Evolutionary conservation across 2,329 filamentous ascomycete genomes (phyloP).

Genomic region (Phialemonium atrogriseum): DNA sequence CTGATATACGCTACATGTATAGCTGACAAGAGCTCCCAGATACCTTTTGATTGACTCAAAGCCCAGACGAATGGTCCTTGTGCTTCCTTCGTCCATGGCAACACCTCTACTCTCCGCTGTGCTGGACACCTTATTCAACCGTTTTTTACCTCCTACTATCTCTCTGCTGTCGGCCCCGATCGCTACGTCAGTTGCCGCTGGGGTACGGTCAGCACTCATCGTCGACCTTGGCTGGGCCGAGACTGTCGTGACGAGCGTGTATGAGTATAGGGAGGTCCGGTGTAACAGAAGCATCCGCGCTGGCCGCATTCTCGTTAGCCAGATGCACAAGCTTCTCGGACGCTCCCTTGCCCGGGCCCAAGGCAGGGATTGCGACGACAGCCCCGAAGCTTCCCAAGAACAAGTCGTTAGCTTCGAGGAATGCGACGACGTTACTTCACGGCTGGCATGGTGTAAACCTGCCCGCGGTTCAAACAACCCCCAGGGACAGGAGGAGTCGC

Average conservation of each 20-base stretch:
- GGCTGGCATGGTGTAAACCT: conserved; percentile 69
- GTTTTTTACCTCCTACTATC: conserved; percentile 71
- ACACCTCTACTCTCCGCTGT: conserved; percentile 68
- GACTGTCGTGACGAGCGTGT: conserved; percentile 76
- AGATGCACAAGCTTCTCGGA: conserved; percentile 56
- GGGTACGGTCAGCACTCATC: conserved; percentile 76
- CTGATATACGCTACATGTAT: background rate
- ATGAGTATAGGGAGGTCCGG: conserved; percentile 79
- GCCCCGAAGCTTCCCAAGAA: conserved; percentile 12
- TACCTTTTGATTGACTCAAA: conserved; percentile 66
- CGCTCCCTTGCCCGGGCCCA: conserved; percentile 20
- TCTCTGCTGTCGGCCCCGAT: conserved; percentile 73
- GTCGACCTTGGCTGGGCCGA: conserved; percentile 92
- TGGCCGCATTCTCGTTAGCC: conserved; percentile 61
- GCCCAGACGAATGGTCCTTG: conserved; percentile 63
- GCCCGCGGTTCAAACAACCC: conserved; percentile 19
- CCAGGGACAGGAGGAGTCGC: conserved; percentile 22
- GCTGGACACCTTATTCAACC: conserved; percentile 70
- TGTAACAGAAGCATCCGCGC: conserved; percentile 64
- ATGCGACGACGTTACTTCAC: conserved; percentile 69
- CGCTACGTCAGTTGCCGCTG: conserved; percentile 68
- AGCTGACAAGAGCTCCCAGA: conserved; percentile 25
- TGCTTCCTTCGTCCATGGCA: conserved; percentile 70
- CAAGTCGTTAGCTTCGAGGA: conserved; percentile 60
- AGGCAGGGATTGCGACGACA: conserved; percentile 18